Conservation (phyloP, 495 filamentous ascomycete genomes). For the Hypoxylon subgilvum region DNA sequence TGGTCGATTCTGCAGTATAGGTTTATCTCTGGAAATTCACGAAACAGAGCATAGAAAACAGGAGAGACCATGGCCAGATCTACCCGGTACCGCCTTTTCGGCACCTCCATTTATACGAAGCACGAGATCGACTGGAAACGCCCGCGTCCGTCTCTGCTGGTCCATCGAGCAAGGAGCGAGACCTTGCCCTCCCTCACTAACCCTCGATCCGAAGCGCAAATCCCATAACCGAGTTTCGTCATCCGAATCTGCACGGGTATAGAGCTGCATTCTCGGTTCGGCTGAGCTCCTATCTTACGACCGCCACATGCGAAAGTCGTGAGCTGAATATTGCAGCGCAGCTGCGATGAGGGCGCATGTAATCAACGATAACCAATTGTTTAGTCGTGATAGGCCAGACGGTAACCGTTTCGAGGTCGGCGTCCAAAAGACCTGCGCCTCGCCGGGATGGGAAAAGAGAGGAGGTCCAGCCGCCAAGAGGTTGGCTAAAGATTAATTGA, state of each 20-base stretch:
- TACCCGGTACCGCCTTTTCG: neutral
- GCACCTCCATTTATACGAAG: constrained; percentile 5
- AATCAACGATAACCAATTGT: constrained; percentile 10
- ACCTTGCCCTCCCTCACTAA: neutral
- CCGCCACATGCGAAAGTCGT: neutral
- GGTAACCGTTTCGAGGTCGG: constrained; percentile 1
- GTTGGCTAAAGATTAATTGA: constrained; percentile 2
- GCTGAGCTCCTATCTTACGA: neutral
- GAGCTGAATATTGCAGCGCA: neutral
- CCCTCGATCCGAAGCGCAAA: neutral
- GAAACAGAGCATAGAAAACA: neutral
- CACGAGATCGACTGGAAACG: neutral
- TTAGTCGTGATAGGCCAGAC: neutral
- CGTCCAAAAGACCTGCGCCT: neutral
- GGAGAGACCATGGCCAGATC: neutral
- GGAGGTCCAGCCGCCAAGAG: neutral
- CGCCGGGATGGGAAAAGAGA: neutral
- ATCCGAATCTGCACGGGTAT: neutral
- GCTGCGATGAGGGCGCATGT: too few relatives aligned
- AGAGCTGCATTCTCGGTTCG: neutral
- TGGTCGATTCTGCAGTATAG: constrained; percentile 8
- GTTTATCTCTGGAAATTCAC: neutral
- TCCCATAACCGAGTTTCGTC: neutral
- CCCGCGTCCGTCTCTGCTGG: neutral
- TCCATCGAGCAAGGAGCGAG: neutral